These are phyloP conservation scores for Perkinsus olseni DNA, from an alignment of 169 alveolate genomes.

Conservation along the genomic window DNA sequence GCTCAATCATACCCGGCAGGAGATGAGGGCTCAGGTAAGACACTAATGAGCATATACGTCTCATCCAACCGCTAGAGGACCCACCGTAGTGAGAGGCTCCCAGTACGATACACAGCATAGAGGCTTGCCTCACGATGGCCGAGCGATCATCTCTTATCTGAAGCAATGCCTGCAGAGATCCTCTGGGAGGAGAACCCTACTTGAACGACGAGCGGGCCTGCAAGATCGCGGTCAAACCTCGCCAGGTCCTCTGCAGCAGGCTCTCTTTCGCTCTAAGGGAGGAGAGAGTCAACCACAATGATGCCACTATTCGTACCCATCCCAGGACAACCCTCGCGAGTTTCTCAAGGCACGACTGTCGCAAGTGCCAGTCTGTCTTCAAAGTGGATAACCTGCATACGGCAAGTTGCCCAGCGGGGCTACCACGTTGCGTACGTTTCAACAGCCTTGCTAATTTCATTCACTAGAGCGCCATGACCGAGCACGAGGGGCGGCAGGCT, in stretches of 20 bases:
- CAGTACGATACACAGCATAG: not conserved
- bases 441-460: not conserved
- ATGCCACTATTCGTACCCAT: not conserved
- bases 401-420: not conserved
- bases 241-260: not conserved
- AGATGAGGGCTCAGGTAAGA: not conserved
- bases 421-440: not conserved
- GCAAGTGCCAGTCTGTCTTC: not conserved
- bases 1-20: not conserved
- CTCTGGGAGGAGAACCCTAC: not conserved
- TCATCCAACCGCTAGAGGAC: not conserved
- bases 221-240: not conserved
- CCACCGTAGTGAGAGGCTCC: not conserved
- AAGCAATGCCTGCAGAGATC: no score
- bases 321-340: not conserved
- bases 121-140: not conserved
- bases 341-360: not conserved
- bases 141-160: not conserved
- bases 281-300: not conserved
- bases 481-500: not conserved
- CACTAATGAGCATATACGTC: not conserved
- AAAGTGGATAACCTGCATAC: not conserved
- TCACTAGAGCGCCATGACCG: not conserved
- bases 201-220: not conserved
- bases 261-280: not conserved